These are phyloP conservation scores for Leccinum disarticulatum DNA, from an alignment of 768 basidiomycete species.

Conservation along the genomic window DNA sequence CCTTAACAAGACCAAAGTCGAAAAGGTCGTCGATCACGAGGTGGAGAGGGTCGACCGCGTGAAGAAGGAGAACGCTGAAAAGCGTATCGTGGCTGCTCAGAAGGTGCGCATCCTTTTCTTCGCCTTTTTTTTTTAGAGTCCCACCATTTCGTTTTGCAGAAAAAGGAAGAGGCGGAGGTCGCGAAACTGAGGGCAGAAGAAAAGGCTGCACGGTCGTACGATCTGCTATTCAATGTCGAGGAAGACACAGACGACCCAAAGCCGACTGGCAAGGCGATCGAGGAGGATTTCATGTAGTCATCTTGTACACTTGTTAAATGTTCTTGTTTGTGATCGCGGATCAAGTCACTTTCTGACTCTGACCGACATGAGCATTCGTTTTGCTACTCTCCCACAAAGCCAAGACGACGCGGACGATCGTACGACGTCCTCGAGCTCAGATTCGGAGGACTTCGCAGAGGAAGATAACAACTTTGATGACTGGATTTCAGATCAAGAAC, in stretches of 20 bases:
- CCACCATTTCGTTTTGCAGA: conserved; percentile 41
- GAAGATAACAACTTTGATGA: conserved; percentile 76
- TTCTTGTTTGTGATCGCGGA: background rate
- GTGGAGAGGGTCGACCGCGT: conserved; percentile 80
- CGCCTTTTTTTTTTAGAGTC: background rate
- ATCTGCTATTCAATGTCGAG: conserved; percentile 68
- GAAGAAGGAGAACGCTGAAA: conserved; percentile 68
- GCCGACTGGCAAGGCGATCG: conserved; percentile 71
- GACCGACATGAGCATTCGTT: conserved; percentile 32
- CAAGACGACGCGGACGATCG: conserved; percentile 13
- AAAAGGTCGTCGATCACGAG: conserved; percentile 86
- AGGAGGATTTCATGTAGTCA: conserved; percentile 85
- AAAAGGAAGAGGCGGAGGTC: conserved; percentile 76
- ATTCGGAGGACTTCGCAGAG: conserved; percentile 27
- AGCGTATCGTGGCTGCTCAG: conserved; percentile 61
- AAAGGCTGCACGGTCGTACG: conserved; percentile 87
- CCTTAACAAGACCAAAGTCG: conserved; percentile 92
- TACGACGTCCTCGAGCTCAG: conserved; percentile 21
- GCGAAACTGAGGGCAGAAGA: conserved; percentile 78
- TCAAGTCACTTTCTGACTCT: background rate
- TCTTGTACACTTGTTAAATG: background rate
- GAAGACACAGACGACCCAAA: conserved; percentile 45
- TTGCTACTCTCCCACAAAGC: conserved; percentile 12
- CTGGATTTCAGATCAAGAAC: conserved; percentile 71
- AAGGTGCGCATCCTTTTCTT: conserved; percentile 45